Conservation (phyloP, 75 land plant species). For the Cryptomeria japonica region DNA sequence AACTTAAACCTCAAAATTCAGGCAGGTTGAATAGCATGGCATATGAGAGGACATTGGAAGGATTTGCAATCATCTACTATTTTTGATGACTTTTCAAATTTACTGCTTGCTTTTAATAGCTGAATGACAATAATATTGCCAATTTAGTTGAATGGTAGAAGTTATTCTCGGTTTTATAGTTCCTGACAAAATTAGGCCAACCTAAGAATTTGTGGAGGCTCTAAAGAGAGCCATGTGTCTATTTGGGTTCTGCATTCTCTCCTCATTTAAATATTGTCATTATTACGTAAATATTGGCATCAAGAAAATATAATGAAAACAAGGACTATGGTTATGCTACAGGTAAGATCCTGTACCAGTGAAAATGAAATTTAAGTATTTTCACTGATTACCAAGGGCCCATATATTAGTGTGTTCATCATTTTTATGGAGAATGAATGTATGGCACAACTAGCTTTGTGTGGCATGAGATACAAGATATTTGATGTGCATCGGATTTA, state of each 20-base stretch:
- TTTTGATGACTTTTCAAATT: background rate
- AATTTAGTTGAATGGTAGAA: background rate
- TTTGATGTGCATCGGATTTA: background rate
- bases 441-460: background rate
- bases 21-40: background rate
- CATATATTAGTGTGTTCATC: background rate
- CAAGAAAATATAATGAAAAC: background rate
- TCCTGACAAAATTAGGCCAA: background rate
- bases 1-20: background rate
- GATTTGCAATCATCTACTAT: background rate
- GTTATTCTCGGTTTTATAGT: background rate
- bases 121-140: background rate
- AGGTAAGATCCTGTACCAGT: background rate
- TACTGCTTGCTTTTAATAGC: background rate
- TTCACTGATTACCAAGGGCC: background rate
- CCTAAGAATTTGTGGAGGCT: conserved; percentile 2
- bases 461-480: background rate
- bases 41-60: background rate
- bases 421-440: background rate
- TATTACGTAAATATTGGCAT: too few relatives aligned
- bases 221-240: background rate
- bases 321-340: background rate
- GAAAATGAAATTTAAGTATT: background rate
- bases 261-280: background rate
- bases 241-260: background rate